Base-by-base conservation (phyloP, 2,329 filamentous ascomycete species). In the Metarhizium anisopliae region DNA sequence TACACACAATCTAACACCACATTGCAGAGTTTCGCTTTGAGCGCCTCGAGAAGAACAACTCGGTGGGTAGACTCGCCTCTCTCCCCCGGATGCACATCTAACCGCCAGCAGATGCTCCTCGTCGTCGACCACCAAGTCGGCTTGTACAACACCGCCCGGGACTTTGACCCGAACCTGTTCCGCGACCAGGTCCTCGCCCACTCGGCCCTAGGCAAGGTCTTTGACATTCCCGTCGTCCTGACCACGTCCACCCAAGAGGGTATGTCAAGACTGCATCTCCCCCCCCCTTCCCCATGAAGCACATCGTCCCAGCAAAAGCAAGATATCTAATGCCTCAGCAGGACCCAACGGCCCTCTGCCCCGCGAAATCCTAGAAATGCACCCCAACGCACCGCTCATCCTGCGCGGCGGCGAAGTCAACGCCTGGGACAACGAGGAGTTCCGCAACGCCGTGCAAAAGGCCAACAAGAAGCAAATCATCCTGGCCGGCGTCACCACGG, bases 371-470 rank as follows among this genome's bases (percentile, higher is more conserved):
- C 30, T 54, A 2, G 43, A 54, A 38, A 54, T 85, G 80, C 84
- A 88, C 65, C 87, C 87, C 30, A 71, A 81, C 50, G 81, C 84
- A 0, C 81, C 87, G 0, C 72, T 89, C 11, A 80, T 91, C 64
- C 75, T 78, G 62, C 82, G 87, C 40, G 77, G 85, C 58, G 87
- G 87, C 43, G 84, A 91, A 65, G 86, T 91, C 63, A 81, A 90
- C 65, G 87, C 87, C 2, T 90, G 86, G 87, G 88, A 91, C 66
- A 90, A 89, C 62, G 61, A 77, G 2, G 80, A 87, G 0, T 90
- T 91, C 73, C 78, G 79, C 40, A 74, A 74, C 2, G 86, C 87
- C 2, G 77, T 91, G 58, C 71, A 77, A 59, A 85, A 84, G 2
- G 80, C 85, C 4, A 80, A 80, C 56, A 84, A 83, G 67, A 83